phyloP scores from a whole-genome alignment of 2,329 filamentous ascomycete genomes.

The Pleoardoris graminearum region DNA sequence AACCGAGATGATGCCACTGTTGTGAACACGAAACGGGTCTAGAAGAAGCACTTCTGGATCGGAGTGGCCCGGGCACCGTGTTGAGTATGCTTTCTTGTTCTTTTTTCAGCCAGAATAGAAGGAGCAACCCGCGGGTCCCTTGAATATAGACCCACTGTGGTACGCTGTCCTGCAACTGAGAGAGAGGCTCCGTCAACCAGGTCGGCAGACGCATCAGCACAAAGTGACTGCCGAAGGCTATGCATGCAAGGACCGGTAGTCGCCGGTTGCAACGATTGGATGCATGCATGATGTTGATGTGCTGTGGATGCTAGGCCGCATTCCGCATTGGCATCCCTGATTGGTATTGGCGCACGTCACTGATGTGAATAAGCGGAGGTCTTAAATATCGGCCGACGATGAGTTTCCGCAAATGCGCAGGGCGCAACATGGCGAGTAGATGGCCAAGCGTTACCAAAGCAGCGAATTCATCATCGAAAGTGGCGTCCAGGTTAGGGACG shows the following conservation, averaged over 20 bases:
- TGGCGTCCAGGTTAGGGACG: conserved; percentile 2
- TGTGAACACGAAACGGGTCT: neutral
- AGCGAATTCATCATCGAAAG: neutral
- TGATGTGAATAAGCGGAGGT: conserved; percentile 3
- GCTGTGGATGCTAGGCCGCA: neutral
- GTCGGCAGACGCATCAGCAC: neutral
- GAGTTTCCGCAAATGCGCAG: neutral
- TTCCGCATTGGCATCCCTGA: neutral
- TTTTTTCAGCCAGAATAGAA: neutral
- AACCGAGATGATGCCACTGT: neutral
- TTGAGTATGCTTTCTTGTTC: neutral
- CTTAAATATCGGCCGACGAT: neutral
- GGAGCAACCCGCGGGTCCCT: neutral
- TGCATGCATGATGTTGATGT: conserved; percentile 1
- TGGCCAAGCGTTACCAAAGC: conserved; percentile 1
- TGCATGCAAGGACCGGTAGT: conserved; percentile 1
- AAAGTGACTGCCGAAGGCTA: neutral
- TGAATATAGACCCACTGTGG: neutral
- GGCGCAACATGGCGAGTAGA: neutral
- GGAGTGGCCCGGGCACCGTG: neutral
- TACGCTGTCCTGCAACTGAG: neutral
- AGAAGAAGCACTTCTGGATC: conserved; percentile 1
- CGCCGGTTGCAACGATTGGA: neutral
- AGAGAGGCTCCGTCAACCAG: neutral
- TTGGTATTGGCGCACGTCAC: neutral